Evolutionary conservation across 305 asterid genomes (phyloP).

Genomic region (Fraxinus baroniana): DNA sequence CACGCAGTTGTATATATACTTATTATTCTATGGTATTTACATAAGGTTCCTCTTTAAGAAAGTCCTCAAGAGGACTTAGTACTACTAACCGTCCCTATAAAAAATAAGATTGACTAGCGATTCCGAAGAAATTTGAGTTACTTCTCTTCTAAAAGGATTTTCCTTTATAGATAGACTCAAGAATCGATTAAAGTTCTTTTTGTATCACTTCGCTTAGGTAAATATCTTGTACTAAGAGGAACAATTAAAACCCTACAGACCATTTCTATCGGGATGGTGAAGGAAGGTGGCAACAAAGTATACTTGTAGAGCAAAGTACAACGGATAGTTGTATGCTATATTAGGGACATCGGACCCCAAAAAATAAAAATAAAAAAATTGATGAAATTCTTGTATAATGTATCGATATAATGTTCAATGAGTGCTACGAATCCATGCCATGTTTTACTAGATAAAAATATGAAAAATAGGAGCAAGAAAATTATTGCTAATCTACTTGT

Average conservation of each 20-base stretch:
- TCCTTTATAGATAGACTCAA: not conserved
- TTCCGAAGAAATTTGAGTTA: not conserved
- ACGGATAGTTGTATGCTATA: no score
- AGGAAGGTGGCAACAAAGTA: no score
- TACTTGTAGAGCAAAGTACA: no score
- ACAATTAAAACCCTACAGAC: no score
- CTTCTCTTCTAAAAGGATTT: not conserved
- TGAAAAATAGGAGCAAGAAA: not conserved
- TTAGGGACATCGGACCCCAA: not conserved
- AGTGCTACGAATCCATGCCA: not conserved
- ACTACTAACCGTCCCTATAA: no score
- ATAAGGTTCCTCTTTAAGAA: not conserved
- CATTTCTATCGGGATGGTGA: no score
- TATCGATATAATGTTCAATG: not conserved
- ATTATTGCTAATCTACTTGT: conserved; percentile 12
- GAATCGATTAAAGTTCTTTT: not conserved
- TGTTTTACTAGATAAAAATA: not conserved
- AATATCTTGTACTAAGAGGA: not conserved
- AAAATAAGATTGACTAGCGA: not conserved
- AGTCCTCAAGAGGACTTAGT: not conserved
- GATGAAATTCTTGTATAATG: not conserved
- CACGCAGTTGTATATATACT: no score
- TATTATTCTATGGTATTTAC: no score
- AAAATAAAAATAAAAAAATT: not conserved
- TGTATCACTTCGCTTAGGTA: not conserved